Base-by-base conservation (phyloP, 495 filamentous ascomycete species). In the Pseudomonodictys pantanalensis region DNA sequence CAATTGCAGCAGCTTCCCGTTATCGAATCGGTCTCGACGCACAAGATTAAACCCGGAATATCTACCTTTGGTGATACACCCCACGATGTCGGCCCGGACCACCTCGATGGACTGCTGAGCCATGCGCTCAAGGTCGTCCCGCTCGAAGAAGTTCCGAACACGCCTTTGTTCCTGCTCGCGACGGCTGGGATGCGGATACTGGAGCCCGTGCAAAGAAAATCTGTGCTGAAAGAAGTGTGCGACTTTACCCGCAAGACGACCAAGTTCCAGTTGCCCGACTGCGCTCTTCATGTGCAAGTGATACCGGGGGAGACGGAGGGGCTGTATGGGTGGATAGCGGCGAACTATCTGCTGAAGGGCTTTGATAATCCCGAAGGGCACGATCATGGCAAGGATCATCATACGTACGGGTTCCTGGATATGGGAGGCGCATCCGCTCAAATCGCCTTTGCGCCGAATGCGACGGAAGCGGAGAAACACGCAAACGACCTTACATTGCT, bases 381-480 rank as follows among this genome's bases (percentile, higher is more conserved):
- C 64, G 76, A 78, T 49, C 85, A 88, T 67, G 91, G 91, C 17
- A 91, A 96, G 66, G 87, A 83, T 23, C 93, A 97, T 65, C 88
- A 93, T 67, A 99, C 93, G 0, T 99, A 97, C 71, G 93, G 93
- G 0, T 99, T 99, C 70, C 73, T 99, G 50, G 93, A 99, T 71
- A 97, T 99, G 93, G 93, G 93, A 24, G 93, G 93, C 17, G 93
- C 93, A 17, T 97, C 92, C 0, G 91, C 93, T 18, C 93, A 97
- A 71, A 97, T 99, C 65, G 93, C 93, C 5, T 99, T 99, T 71
- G 91, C 92, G 9, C 93, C 93, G 0, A 99, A 99, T 71, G 74
- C 81, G 11, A 99, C 93, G 0, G 93, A 97, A 68, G 86, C 90
- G 5, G 79, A 86, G 62, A 95, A 92, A 61, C 93, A 99, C 70